Percentiles rank a stretch among this genome's conserved stretches.
These are phyloP conservation scores for Rhodosporidiobolus sp. DNA, from an alignment of 768 basidiomycete species.

Conservation along the genomic window DNA sequence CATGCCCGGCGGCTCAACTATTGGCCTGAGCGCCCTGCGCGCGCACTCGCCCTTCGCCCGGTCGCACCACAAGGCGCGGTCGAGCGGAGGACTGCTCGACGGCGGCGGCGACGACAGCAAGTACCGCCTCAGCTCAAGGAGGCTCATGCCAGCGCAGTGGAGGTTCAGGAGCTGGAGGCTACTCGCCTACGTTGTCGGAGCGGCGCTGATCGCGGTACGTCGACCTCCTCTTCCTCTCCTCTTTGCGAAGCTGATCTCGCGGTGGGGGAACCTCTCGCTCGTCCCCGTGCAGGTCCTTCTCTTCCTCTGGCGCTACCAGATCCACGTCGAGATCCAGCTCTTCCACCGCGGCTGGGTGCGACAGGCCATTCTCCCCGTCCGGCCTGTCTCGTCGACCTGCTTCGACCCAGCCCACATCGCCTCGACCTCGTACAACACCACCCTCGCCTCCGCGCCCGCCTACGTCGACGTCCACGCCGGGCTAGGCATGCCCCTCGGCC, in stretches of 20 bases:
- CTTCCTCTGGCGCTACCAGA: conserved; percentile 58
- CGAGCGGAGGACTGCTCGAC: not conserved
- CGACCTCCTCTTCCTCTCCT: not conserved
- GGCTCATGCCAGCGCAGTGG: not conserved
- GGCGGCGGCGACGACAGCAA: not conserved
- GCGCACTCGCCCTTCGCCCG: not conserved
- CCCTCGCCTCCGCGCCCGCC: conserved; percentile 64
- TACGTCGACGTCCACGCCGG: conserved; percentile 74
- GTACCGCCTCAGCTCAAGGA: not conserved
- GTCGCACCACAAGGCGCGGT: not conserved
- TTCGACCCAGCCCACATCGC: conserved; percentile 64
- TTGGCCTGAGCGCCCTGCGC: not conserved
- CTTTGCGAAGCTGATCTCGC: not conserved
- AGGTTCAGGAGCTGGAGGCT: not conserved
- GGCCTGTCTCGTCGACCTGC: conserved; percentile 65
- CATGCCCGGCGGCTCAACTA: not conserved
- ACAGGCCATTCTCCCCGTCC: conserved; percentile 64
- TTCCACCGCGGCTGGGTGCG: conserved; percentile 74
- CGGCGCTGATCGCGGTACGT: not conserved
- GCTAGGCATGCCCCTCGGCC: conserved; percentile 67
- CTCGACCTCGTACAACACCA: conserved; percentile 56
- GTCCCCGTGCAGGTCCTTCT: conserved; percentile 51
- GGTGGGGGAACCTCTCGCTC: not conserved
- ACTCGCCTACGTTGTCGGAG: too few species aligned
- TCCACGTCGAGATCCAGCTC: conserved; percentile 79